phyloP scores from a whole-genome alignment of 2,329 filamentous ascomycete genomes.

The Aspergillus jensenii region DNA sequence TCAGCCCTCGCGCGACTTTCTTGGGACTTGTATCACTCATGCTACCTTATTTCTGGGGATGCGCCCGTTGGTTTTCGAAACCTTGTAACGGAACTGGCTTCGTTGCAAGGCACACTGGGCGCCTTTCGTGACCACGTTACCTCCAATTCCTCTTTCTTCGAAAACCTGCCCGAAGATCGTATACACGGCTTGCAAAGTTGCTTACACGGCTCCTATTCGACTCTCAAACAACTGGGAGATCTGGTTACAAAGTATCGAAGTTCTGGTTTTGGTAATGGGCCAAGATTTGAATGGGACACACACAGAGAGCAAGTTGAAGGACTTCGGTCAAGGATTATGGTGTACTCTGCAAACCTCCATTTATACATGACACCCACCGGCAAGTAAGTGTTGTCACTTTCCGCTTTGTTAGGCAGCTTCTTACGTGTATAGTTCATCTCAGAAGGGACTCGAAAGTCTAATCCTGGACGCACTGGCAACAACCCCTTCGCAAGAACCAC shows the following conservation, averaged over 20 bases:
- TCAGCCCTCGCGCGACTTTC: conserved; percentile 24
- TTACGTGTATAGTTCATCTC: conserved; percentile 21
- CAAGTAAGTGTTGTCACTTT: conserved; percentile 20
- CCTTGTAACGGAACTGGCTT: conserved; percentile 28
- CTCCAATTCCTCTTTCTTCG: conserved; percentile 24
- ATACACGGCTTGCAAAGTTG: conserved; percentile 25
- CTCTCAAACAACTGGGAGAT: conserved; percentile 24
- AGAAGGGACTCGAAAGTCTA: conserved; percentile 23
- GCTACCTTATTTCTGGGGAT: conserved; percentile 23
- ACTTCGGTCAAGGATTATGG: conserved; percentile 30
- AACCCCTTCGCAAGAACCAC: conserved; percentile 11
- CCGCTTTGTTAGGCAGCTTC: background rate
- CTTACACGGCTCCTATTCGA: conserved; percentile 22
- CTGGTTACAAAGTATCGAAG: conserved; percentile 23
- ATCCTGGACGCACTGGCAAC: conserved; percentile 23
- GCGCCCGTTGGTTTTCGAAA: conserved; percentile 30
- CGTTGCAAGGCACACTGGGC: conserved; percentile 26
- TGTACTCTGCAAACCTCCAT: conserved; percentile 29
- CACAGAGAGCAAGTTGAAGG: conserved; percentile 27
- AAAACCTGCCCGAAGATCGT: conserved; percentile 22
- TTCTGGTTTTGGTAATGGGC: conserved; percentile 25
- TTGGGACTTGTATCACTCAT: conserved; percentile 31
- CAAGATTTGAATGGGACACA: conserved; percentile 29
- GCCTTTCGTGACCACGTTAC: conserved; percentile 24
- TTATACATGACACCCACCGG: conserved; percentile 29